Conservation (phyloP, 129 eudicot genomes). For the Glebionis coronaria region DNA sequence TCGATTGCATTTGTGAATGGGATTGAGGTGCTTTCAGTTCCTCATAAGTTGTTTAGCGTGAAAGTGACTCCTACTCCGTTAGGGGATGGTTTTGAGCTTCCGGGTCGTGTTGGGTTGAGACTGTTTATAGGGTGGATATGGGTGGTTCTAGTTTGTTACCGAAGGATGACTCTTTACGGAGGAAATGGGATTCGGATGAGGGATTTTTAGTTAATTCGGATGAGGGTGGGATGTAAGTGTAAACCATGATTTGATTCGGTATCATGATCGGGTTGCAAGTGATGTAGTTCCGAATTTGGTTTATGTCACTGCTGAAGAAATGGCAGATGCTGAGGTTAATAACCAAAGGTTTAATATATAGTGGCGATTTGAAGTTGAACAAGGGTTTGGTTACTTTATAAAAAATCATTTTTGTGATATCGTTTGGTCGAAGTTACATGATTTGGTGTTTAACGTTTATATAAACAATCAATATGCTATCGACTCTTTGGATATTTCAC, state of each 20-base stretch:
- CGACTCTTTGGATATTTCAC: slow-evolving; percentile 39
- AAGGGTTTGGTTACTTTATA: slow-evolving; percentile 43
- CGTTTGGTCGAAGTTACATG: slow-evolving; percentile 33
- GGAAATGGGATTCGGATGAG: slow-evolving; percentile 43
- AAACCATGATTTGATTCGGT: slow-evolving; percentile 29
- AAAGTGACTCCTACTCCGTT: slow-evolving; percentile 41
- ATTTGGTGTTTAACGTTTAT: slow-evolving; percentile 42
- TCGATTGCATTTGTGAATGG: slow-evolving; percentile 48
- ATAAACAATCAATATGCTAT: slow-evolving; percentile 41
- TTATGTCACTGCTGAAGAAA: slow-evolving; percentile 52
- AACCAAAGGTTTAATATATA: slow-evolving; percentile 45
- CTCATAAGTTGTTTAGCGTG: slow-evolving; percentile 32
- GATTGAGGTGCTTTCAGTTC: slow-evolving; percentile 41
- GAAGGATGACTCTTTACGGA: slow-evolving; percentile 43
- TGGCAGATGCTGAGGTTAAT: slow-evolving; percentile 49
- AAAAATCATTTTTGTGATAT: slow-evolving; percentile 53
- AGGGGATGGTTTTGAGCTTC: slow-evolving; percentile 31
- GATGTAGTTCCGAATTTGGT: slow-evolving; percentile 54
- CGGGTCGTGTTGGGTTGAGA: slow-evolving; percentile 40
- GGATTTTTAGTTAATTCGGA: slow-evolving; percentile 35
- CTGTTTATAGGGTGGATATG: slow-evolving; percentile 45
- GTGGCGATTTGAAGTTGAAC: slow-evolving; percentile 45
- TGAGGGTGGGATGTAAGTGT: slow-evolving; percentile 34
- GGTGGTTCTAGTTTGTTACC: slow-evolving; percentile 41
- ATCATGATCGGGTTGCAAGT: slow-evolving; percentile 32